Evolutionary conservation across 495 filamentous ascomycete genomes (phyloP).

Genomic region (Tirmania nivea): DNA sequence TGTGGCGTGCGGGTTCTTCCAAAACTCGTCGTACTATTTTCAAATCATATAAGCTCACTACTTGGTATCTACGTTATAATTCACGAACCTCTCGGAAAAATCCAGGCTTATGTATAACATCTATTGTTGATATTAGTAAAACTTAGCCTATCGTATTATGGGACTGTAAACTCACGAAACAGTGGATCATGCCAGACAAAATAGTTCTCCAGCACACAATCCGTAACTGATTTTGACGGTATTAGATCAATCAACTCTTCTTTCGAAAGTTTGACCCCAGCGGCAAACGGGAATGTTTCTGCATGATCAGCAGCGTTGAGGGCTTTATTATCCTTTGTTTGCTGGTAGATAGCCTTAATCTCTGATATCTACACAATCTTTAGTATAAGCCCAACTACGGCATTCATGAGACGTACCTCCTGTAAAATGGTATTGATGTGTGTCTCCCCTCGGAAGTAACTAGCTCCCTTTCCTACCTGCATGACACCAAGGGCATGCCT

Average conservation of each 20-base stretch:
- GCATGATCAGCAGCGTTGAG: too few relatives aligned
- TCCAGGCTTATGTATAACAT: slow-evolving; percentile 67
- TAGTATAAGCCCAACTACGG: slow-evolving; percentile 7
- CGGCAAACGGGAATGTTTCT: slow-evolving; percentile 7
- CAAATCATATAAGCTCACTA: too few relatives aligned
- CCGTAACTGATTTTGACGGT: slow-evolving; percentile 48
- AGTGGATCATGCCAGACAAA: slow-evolving; percentile 58
- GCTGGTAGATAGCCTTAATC: slow-evolving; percentile 69
- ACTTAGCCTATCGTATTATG: slow-evolving; percentile 6
- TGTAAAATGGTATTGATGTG: slow-evolving; percentile 79
- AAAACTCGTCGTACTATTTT: slow-evolving; percentile 66
- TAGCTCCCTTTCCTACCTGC: slow-evolving; percentile 60
- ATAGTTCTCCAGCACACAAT: slow-evolving; percentile 54
- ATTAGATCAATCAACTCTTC: slow-evolving; percentile 58
- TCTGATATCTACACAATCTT: slow-evolving; percentile 48
- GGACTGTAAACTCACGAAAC: slow-evolving; percentile 31
- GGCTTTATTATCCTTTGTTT: slow-evolving; percentile 30
- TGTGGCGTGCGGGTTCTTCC: slow-evolving; percentile 61
- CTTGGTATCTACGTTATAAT: too few relatives aligned
- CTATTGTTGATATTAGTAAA: slow-evolving; percentile 31
- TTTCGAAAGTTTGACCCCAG: slow-evolving; percentile 40
- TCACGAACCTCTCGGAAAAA: slow-evolving; percentile 31
- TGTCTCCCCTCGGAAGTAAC: slow-evolving; percentile 68
- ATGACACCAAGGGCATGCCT: slow-evolving; percentile 70
- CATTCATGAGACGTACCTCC: slow-evolving; percentile 34